Evolutionary conservation across 2,329 filamentous ascomycete species (phyloP).

Genomic region (Amesomyces nigricolor): DNA sequence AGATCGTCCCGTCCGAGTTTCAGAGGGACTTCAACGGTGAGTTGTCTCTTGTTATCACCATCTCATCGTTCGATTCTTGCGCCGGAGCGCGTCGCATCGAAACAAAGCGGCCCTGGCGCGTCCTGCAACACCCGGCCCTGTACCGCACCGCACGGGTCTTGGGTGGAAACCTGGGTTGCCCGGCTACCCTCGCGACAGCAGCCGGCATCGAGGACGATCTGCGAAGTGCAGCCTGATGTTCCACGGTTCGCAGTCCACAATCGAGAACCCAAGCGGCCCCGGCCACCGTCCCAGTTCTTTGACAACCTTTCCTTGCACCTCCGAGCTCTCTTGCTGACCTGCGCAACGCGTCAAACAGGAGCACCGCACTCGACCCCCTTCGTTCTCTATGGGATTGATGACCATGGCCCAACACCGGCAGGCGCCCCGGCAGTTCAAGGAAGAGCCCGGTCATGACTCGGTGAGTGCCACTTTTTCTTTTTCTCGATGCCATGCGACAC

Average conservation of each 20-base stretch:
- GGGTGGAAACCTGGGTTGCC: constrained; percentile 13
- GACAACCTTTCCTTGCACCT: neutral
- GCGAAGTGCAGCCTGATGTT: constrained; percentile 1
- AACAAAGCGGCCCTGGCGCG: neutral
- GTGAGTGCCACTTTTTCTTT: constrained; percentile 34
- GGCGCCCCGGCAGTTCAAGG: constrained; percentile 39
- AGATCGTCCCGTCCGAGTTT: neutral
- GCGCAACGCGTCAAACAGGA: neutral
- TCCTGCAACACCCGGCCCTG: neutral
- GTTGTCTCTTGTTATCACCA: neutral
- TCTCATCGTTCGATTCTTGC: neutral
- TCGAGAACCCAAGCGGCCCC: neutral
- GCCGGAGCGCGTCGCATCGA: constrained; percentile 7
- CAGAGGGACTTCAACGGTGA: neutral
- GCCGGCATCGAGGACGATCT: constrained; percentile 3
- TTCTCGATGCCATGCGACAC: constrained; percentile 4
- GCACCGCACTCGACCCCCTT: neutral
- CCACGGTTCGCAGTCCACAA: constrained; percentile 2
- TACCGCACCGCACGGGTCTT: constrained; percentile 8
- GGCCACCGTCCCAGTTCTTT: neutral
- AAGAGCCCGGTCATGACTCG: constrained; percentile 38
- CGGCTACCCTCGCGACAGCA: neutral
- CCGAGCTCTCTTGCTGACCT: constrained; percentile 1
- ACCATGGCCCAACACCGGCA: constrained; percentile 44
- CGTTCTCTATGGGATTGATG: constrained; percentile 37